phyloP scores from a whole-genome alignment of 225 moss, liverwort and hornwort species.

The Physcomitrium patens region DNA sequence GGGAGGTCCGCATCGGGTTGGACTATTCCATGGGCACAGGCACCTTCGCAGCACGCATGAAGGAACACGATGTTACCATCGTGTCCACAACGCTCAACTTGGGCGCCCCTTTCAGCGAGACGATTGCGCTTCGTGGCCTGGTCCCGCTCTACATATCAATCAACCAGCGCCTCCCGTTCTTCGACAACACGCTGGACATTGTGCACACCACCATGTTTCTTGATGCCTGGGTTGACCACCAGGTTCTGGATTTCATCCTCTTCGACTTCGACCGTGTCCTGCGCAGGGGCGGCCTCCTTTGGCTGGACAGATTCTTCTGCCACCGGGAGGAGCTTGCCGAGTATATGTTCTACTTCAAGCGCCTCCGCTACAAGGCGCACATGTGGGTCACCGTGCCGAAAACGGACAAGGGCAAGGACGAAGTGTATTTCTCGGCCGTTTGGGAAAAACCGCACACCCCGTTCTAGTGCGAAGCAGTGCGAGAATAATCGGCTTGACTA shows the following conservation, averaged over 20 bases:
- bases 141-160: conserved; percentile 72
- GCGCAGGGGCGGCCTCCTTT: conserved; percentile 68
- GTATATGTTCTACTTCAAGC: conserved; percentile 70
- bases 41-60: conserved; percentile 78
- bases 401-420: conserved; percentile 46
- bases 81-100: conserved; percentile 64
- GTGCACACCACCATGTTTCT: conserved; percentile 65
- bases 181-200: conserved; percentile 77
- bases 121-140: conserved; percentile 70
- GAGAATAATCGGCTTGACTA: background rate
- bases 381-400: conserved; percentile 59
- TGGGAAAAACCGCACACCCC: conserved; percentile 63
- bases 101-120: conserved; percentile 76
- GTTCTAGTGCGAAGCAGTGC: conserved; percentile 13
- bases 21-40: conserved; percentile 69
- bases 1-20: conserved; percentile 66
- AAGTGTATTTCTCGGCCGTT: conserved; percentile 70
- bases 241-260: conserved; percentile 70
- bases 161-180: conserved; percentile 80
- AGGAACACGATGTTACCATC: conserved; percentile 65
- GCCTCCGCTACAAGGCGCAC: conserved; percentile 56
- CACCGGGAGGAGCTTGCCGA: conserved; percentile 60
- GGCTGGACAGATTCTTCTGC: conserved; percentile 76
- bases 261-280: conserved; percentile 71
- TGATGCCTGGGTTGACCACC: conserved; percentile 73